Evolutionary conservation across 2,329 filamentous ascomycete species (phyloP), one percentile per base, ranked within the genome.

Genomic region (Fusarium cyanostomum): DNA sequence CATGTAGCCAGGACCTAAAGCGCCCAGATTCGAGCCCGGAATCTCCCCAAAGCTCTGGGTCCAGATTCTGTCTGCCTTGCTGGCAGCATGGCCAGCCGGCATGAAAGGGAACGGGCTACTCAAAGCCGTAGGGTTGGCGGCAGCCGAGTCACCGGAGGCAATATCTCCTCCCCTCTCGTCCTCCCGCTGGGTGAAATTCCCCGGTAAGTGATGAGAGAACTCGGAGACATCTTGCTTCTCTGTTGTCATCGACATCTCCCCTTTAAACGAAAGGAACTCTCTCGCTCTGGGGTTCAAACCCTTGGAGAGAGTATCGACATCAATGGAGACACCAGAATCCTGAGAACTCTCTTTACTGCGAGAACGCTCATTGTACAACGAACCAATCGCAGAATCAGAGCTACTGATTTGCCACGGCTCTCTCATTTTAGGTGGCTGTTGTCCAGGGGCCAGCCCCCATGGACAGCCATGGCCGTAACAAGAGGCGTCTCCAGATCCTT

Each of bases 261-360:
- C 49, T 11, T 44, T 61, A 27, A 75, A 67, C 1, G 74, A 75
- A 8, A 76, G 59, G 44, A 76, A 75, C 38, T 76, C 74, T 52
- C 74, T 72, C 34, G 74, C 74, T 56, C 65, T 71, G 5, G 74
- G 74, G 39, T 76, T 76, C 59, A 75, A 62, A 1, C 59, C 65
- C 18, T 60, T 64, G 16, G 55, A 49, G 26, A 61, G 57, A 18
- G 43, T 10, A 7, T 55, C 18, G 4, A 43, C 16, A 24, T 59
- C 55, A 8, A 64, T 34, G 16, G n/a, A 65, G 28, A 66, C 38
- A 8, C 59, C 61, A 3, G 68, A 70, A 58, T 70, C 68, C 3
- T 41, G 52, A 16, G 68, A 66, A 12, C 33, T 53, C 2, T 63
- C 62, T 26, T 62, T 59, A 3, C 44, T 37, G 9, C 37, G 44